Evolutionary conservation across 2,329 filamentous ascomycete genomes (phyloP).

Genomic region (Aspergillus glaucus): DNA sequence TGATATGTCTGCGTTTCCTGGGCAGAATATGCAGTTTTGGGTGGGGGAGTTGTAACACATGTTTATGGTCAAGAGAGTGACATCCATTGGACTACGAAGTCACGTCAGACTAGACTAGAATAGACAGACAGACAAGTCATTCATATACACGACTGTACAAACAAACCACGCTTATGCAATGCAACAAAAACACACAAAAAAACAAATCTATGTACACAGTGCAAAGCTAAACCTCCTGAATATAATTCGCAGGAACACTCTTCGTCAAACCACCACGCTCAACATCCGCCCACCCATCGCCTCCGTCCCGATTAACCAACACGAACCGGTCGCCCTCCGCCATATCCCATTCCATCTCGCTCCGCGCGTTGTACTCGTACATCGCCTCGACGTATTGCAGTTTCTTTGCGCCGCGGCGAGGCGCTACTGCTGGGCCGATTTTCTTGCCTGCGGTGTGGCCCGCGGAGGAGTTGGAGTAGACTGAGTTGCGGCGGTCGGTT

Average conservation of each 20-base stretch:
- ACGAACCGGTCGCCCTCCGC: slow-evolving; percentile 85
- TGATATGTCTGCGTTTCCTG: neutral
- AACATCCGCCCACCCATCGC: slow-evolving; percentile 95
- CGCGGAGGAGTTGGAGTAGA: slow-evolving; percentile 70
- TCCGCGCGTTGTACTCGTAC: slow-evolving; percentile 85
- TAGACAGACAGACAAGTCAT: neutral
- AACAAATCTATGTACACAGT: neutral
- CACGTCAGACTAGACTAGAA: neutral
- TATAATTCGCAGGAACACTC: slow-evolving; percentile 91
- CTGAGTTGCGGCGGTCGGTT: slow-evolving; percentile 60
- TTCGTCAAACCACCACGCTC: slow-evolving; percentile 81
- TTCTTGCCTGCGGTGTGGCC: slow-evolving; percentile 60
- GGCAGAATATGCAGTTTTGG: neutral
- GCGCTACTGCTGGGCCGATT: slow-evolving; percentile 86
- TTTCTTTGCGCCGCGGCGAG: slow-evolving; percentile 85
- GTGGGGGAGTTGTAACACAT: neutral
- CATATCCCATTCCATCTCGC: slow-evolving; percentile 85
- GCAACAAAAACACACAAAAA: neutral
- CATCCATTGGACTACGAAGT: slow-evolving; percentile 1
- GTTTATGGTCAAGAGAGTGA: neutral
- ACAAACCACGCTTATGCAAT: neutral
- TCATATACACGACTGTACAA: neutral
- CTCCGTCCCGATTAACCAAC: slow-evolving; percentile 75
- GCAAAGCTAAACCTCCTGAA: slow-evolving; percentile 59
- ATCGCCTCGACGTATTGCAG: slow-evolving; percentile 86